A percentile compares a stretch with the other conserved stretches of the same genome.
Conservation (phyloP, 2,329 filamentous ascomycete genomes). For the Aspergillus quadrilineatus region DNA sequence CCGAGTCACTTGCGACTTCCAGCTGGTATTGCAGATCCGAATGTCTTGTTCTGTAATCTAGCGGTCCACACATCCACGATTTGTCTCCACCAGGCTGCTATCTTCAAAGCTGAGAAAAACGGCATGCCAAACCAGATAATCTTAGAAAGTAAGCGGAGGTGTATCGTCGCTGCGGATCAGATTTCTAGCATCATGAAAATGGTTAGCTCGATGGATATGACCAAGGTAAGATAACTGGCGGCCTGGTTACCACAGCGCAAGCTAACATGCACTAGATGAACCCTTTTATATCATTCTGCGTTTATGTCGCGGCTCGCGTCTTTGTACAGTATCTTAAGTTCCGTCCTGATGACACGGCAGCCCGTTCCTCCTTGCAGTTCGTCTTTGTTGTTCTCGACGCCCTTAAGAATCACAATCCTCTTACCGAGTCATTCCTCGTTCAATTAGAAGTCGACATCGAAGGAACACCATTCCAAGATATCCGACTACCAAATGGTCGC, state of each 20-base stretch:
- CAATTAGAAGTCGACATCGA: conserved; percentile 92
- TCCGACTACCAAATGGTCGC: conserved; percentile 9
- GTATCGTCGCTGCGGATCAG: conserved; percentile 88
- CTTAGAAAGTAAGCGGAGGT: conserved; percentile 87
- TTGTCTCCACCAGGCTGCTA: conserved; percentile 95
- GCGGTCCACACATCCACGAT: conserved; percentile 95
- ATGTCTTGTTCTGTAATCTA: conserved; percentile 94
- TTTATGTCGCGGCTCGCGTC: conserved; percentile 92
- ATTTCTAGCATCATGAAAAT: conserved; percentile 94
- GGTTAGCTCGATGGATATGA: conserved; percentile 85
- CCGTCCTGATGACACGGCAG: conserved; percentile 75
- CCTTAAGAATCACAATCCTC: conserved; percentile 79
- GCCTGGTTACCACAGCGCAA: conserved; percentile 8
- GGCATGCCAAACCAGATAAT: conserved; percentile 72
- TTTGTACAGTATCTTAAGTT: conserved; percentile 97
- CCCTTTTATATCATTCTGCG: conserved; percentile 89
- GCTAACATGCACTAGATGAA: conserved; percentile 67
- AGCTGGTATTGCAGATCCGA: conserved; percentile 70
- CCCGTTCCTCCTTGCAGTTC: conserved; percentile 82
- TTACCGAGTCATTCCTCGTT: conserved; percentile 91
- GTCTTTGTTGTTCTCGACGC: conserved; percentile 87
- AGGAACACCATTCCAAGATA: conserved; percentile 42
- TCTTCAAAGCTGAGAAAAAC: conserved; percentile 94
- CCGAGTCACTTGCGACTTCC: conserved; percentile 79
- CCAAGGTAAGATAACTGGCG: conserved; percentile 59